Base-by-base conservation (phyloP, 345 rosid species). In the Linum tenue region DNA sequence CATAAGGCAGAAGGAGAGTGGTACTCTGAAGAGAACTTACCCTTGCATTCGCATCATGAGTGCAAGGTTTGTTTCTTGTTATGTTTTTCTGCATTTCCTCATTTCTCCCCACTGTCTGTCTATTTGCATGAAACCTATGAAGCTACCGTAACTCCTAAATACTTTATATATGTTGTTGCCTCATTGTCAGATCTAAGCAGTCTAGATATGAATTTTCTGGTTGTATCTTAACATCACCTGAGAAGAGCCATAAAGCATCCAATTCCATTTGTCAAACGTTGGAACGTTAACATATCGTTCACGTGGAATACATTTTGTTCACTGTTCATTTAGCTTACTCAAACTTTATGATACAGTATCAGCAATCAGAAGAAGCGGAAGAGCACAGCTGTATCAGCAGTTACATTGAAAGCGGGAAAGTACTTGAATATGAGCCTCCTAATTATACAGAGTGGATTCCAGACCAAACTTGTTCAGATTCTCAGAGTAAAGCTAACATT, bases 41-140 rank as follows among this genome's bases (percentile, higher is more conserved):
- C 14, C 14, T 50, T 55, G 59, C 58, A 17, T 17, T 58, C 51
- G 38, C 73, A 70, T 68, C 83, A 72, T 40, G 82, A 81, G 50
- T 79, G 70, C 77, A 87, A 89, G 95, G 96, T 85, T 61, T 65
- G 84, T 75, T 67, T 68, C 70, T n/a, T 36, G 67, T 40, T 39
- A 31, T 10, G 2, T n/a, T 44, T 44, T 37, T 48, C n/a, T 63
- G 48, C 55, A 61, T 55, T 41, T 12, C 11, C 0, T 72, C 41
- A 14, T 51, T 40, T 59, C 22, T n/a, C n/a, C n/a, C n/a, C n/a
- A n/a, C n/a, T n/a, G n/a, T n/a, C n/a, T n/a, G n/a, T n/a, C n/a
- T n/a, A n/a, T n/a, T n/a, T n/a, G n/a, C n/a, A n/a, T n/a, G n/a
- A n/a, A n/a, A n/a, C n/a, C n/a, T n/a, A n/a, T n/a, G n/a, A n/a